Evolutionary conservation across 768 basidiomycete genomes (phyloP), one percentile per base, ranked within the genome.

Genomic region (Suillus fuscotomentosus): DNA sequence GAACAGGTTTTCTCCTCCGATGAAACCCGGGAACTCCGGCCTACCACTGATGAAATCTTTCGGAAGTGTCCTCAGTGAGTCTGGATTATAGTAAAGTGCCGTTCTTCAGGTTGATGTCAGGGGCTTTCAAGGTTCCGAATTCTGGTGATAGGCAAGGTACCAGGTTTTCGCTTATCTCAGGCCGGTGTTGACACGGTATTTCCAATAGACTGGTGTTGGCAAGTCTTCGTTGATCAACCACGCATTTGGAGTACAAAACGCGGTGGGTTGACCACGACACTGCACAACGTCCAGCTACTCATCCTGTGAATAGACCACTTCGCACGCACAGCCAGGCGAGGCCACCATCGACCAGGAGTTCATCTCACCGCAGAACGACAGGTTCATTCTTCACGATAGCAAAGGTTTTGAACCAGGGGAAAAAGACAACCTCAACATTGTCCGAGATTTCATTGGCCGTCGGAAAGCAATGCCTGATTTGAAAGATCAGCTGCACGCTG

Each of bases 381-480:
- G 42, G 31, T 55, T 69, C 51, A 43, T 69, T 41, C 65, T 69
- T 3, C 68, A 69, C 38, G 68, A 69, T 27, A 69, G 68, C 41
- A 38, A 51, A 60, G 68, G 68, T 9, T 69, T 69, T 24, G 68
- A 69, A 63, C 54, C 66, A 13, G 68, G 69, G 11, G 50, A 48
- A n/a, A 5, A 15, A 13, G 61, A 38, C 34, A 69, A n/a, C n/a
- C n/a, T n/a, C n/a, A n/a, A 63, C 24, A 48, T 9, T 6, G 68
- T 70, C 31, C 50, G 50, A 34, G 31, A 53, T 15, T 69, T 69
- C 54, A 69, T 69, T 45, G 13, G 57, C 11, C 8, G n/a, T 4
- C 54, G 68, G 22, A 60, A 54, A 17, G 20, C 0, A 5, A 51
- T 31, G 50, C 14, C 50, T 5, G 15, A 2, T 17, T 17, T 27